Evolutionary conservation across 176 grass and related monocot species (phyloP), one percentile per base, ranked within the genome.

Genomic region (Eleusine coracana): DNA sequence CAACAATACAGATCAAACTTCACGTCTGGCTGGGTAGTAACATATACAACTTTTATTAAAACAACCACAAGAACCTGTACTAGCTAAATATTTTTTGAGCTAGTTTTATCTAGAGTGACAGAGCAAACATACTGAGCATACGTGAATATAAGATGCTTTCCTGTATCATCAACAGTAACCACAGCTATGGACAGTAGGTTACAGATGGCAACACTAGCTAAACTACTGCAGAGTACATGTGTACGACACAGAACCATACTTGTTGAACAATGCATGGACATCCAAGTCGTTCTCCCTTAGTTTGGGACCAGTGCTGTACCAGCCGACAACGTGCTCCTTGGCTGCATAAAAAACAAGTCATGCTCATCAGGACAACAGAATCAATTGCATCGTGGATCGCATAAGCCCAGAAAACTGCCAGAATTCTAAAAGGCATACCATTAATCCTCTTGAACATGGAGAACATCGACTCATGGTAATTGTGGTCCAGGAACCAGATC

Each of bases 371-470:
- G 14, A 25, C 63, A 73, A 73, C 11, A 78, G 15, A 51, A 74
- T 48, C 41, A 15, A 66, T 62, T 1, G 44, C 74, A 70, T 10
- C 20, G 5, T 10, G 56, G 21, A 59, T 54, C 66, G 5, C 3
- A 5, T 10, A 77, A 44, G 36, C 31, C 23, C 66, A 80, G 25
- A 12, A 71, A 16, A 10, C 48, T 40, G n/a, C 16, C 46, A 68
- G 18, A 71, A 76, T 60, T 87, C 34, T 18, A 9, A 80, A 61
- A 75, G 36, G 3, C 63, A 62, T 85, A 98, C 92, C 96, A 58
- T 98, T 98, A 63, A 98, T 98, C 83, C 96, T 95, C 86, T 98
- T 98, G 80, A 98, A 98, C 92, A 98, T 98, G 62, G 88, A 90
- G 75, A 95, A 98, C 92, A 98, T 95, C 13, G 90, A 88, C 65